Base-by-base conservation (phyloP, 805 yeast genomes). In the Cyberlindnera nakhonratchasimensis region DNA sequence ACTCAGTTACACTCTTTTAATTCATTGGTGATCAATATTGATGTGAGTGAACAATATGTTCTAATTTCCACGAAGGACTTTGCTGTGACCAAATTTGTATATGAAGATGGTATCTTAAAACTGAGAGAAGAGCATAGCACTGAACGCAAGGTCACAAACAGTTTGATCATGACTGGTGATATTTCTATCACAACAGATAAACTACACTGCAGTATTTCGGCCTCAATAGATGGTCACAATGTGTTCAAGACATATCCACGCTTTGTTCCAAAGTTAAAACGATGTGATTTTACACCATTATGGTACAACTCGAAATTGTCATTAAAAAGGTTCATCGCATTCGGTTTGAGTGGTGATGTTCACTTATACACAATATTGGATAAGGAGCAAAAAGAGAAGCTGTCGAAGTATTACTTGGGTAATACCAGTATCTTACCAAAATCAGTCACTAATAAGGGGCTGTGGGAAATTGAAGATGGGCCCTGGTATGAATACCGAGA, bases 301-400 rank as follows among this genome's bases (percentile, higher is more conserved):
- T 70, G 74, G 73, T 48, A 37, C 16, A 3, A 37, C 11, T 28
- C 33, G 4, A 17, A 33, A 20, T 6, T 19, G 13, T n/a, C 43
- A 31, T 36, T 42, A 26, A 16, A 40, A 14, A 50, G 53, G 11
- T 61, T 65, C 42, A 19, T 58, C 14, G 48, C 57, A 30, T 57
- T 40, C 40, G 74, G 74, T 1, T 29, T 70, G 14, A 59, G 63
- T 30, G 75, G 75, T 4, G 70, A 66, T 31, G 43, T 69, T 7
- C 52, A 55, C 10, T 12, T 62, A 2, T 66, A 37, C 40, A 57
- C 63, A 1, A 7, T 53, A 5, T 17, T 61, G 14, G 36, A 40
- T 13, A 30, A 40, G 23, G 22, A n/a, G 3, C 33, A 45, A 21
- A 40, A 43, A 7, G 34, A 38, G 11, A 33, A 28, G 5, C 25